A percentile compares a stretch with the other conserved stretches of the same genome.
Evolutionary conservation across 371 early-diverging fungal genomes (phyloP).

Genomic region (Chytridiales sp.): DNA sequence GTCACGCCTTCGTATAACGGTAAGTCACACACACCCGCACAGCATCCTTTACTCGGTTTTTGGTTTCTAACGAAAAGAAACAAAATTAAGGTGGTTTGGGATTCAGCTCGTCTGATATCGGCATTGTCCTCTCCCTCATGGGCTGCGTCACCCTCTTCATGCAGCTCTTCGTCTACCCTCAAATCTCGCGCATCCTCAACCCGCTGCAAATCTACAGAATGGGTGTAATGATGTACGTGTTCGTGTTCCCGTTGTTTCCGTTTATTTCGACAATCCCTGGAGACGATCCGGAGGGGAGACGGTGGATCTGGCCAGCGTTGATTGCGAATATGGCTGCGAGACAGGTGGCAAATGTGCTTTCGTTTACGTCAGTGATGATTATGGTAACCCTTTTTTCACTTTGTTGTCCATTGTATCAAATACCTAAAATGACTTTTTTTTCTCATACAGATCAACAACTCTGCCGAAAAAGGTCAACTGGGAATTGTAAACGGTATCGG

Average conservation of each 20-base stretch:
- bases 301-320: constrained; percentile 30
- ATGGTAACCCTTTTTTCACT: constrained; percentile 33
- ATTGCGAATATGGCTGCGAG: constrained; percentile 46
- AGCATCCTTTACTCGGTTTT: background rate
- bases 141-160: constrained; percentile 54
- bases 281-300: background rate
- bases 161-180: constrained; percentile 61
- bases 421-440: background rate
- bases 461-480: constrained; percentile 54
- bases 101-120: constrained; percentile 56
- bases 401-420: background rate
- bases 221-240: constrained; percentile 43
- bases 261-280: constrained; percentile 24
- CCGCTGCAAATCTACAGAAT: constrained; percentile 50
- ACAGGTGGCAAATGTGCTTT: constrained; percentile 51
- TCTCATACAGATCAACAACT: constrained; percentile 50
- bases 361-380: constrained; percentile 64
- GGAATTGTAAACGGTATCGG: constrained; percentile 71
- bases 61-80: background rate
- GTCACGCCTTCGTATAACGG: constrained; percentile 56
- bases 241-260: constrained; percentile 51
- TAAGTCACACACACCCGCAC: constrained; percentile 56
- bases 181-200: constrained; percentile 44
- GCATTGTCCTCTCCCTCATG: constrained; percentile 57
- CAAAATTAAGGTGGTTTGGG: constrained; percentile 22